Conservation (phyloP, 2,329 filamentous ascomycete genomes). For the Calonectria fujianensis region DNA sequence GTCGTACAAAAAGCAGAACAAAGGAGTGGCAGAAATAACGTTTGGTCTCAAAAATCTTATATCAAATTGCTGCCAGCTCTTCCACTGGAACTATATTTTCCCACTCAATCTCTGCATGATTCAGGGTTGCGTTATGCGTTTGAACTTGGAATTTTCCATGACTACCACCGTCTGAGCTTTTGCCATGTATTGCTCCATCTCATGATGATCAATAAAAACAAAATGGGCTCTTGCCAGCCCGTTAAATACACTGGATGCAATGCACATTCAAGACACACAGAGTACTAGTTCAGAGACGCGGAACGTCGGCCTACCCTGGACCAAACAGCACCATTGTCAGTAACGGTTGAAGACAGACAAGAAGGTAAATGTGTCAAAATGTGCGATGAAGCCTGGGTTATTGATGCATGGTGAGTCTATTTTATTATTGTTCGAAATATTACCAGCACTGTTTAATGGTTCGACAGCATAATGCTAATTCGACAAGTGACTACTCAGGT, state of each 20-base stretch:
- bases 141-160: too few relatives aligned
- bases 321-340: background rate
- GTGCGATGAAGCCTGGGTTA: fast-evolving
- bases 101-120: too few relatives aligned
- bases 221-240: too few relatives aligned
- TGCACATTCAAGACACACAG: background rate
- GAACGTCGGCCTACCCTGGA: background rate
- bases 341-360: background rate
- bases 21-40: too few relatives aligned
- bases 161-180: too few relatives aligned
- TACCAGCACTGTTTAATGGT: background rate
- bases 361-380: background rate
- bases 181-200: too few relatives aligned
- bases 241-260: background rate
- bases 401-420: background rate
- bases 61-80: too few relatives aligned
- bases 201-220: too few relatives aligned
- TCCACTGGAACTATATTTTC: too few relatives aligned
- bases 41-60: too few relatives aligned
- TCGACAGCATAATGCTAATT: background rate
- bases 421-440: background rate
- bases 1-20: too few relatives aligned
- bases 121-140: too few relatives aligned
- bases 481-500: background rate
- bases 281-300: background rate